phyloP scores from a whole-genome alignment of 495 filamentous ascomycete species.

The Clohesyomyces aquaticus region DNA sequence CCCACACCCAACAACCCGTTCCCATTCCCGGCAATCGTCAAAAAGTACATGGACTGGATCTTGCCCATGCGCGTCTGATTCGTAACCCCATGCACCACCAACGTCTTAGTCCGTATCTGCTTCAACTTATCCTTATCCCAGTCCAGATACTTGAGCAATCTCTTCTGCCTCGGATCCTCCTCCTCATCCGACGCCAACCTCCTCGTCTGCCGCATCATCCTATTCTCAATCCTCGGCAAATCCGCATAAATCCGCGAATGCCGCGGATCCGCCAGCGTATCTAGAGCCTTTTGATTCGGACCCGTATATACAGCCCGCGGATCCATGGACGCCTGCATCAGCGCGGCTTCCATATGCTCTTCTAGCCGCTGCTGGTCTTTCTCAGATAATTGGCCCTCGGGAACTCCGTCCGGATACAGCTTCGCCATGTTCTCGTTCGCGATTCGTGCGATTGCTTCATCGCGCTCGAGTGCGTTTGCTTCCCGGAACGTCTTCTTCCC shows the following conservation, averaged over 20 bases:
- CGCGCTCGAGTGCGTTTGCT: slow-evolving; percentile 30
- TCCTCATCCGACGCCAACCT: slow-evolving; percentile 44
- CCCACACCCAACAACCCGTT: slow-evolving; percentile 87
- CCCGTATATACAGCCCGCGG: slow-evolving; percentile 26
- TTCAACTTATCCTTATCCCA: slow-evolving; percentile 60
- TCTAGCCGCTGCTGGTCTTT: slow-evolving; percentile 22
- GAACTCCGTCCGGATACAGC: slow-evolving; percentile 49
- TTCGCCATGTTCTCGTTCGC: slow-evolving; percentile 57
- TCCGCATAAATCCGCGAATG: slow-evolving; percentile 26
- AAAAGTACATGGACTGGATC: slow-evolving; percentile 68
- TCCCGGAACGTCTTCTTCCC: slow-evolving; percentile 20
- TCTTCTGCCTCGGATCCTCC: slow-evolving; percentile 55
- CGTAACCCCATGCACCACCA: slow-evolving; percentile 72
- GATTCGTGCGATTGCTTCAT: slow-evolving; percentile 29
- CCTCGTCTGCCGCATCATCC: slow-evolving; percentile 28
- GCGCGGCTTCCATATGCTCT: slow-evolving; percentile 24
- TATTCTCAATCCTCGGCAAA: slow-evolving; percentile 34
- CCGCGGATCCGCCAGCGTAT: slow-evolving; percentile 31
- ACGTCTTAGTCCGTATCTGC: slow-evolving; percentile 59
- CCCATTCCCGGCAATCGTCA: slow-evolving; percentile 81
- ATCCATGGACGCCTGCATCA: slow-evolving; percentile 34
- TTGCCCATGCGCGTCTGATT: slow-evolving; percentile 98
- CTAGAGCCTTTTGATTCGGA: slow-evolving; percentile 8
- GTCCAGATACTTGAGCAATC: slow-evolving; percentile 72
- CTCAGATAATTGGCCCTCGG: slow-evolving; percentile 16